A percentile compares a stretch with the other conserved stretches of the same genome.
Conservation (phyloP, 805 yeast species). For the Candida sphagnicola region DNA sequence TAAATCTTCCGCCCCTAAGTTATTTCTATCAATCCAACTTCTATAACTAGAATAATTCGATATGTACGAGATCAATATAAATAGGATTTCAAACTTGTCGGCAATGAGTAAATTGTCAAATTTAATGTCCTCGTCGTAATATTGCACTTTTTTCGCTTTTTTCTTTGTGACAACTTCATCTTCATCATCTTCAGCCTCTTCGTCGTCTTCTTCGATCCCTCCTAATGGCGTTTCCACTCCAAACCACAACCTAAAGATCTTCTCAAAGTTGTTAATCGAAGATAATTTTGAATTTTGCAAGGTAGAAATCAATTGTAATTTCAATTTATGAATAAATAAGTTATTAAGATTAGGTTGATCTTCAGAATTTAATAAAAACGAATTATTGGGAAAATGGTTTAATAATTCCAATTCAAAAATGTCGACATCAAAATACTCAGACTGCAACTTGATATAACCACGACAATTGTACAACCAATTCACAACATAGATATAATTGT, state of each 20-base stretch:
- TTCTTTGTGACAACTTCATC: slow-evolving; percentile 7
- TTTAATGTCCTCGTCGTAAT: slow-evolving; percentile 19
- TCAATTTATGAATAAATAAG: slow-evolving; percentile 38
- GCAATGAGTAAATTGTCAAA: slow-evolving; percentile 39
- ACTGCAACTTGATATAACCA: slow-evolving; percentile 45
- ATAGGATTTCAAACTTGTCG: slow-evolving; percentile 49
- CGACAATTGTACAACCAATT: slow-evolving; percentile 58
- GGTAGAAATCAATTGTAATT: slow-evolving; percentile 36
- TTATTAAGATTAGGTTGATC: slow-evolving; percentile 3
- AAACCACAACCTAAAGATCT: slow-evolving; percentile 29
- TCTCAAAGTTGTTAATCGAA: slow-evolving; percentile 27
- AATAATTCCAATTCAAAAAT: slow-evolving; percentile 60
- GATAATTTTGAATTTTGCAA: slow-evolving; percentile 35
- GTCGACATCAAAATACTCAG: slow-evolving; percentile 55
- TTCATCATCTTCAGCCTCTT: slow-evolving; percentile 13
- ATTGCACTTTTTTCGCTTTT: slow-evolving; percentile 7
- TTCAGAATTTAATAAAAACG: slow-evolving; percentile 3
- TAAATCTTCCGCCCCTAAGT: slow-evolving; percentile 19
- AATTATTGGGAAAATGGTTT: slow-evolving; percentile 11
- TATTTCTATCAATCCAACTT: slow-evolving; percentile 40
- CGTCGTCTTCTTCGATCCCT: slow-evolving; percentile 22
- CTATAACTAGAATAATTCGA: slow-evolving; percentile 45
- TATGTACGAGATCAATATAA: slow-evolving; percentile 39
- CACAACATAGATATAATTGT: slow-evolving; percentile 26
- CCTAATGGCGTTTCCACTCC: slow-evolving; percentile 30